Base-by-base conservation (phyloP, 108 stramenopile genomes). In the Nitzschia sp. region DNA sequence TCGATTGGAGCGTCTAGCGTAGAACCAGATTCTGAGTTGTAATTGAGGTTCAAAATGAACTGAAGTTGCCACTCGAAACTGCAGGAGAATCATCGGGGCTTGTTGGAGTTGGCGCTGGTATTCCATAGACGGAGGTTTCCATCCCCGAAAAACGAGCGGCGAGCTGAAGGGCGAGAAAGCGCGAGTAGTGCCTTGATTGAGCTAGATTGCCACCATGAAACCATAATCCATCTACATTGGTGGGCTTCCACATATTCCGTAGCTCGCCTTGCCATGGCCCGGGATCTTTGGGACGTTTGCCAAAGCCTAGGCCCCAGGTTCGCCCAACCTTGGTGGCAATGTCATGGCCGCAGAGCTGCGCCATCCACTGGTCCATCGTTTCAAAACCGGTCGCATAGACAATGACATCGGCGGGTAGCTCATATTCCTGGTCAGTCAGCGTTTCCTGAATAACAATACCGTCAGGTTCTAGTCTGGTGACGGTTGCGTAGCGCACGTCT, bases 371-470 rank as follows among this genome's bases (percentile, higher is more conserved):
- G 21, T 76, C 62, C 68, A 76, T 70, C 1, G 75, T 63, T 27
- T 57, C 75, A 64, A 64, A 76, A 2, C 75, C 75, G 2, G 75
- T 76, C 24, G 75, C 75, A 42, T 70, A 76, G 18, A 76, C 62
- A 36, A 76, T 61, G 9, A 76, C 53, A 55, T 76, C 75, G 17
- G 74, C 75, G 11, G 48, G 51, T 5, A 76, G 35, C 24, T 30
- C 25, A 0, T 64, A 51, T 63, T 64, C 75, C 15, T 46, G 8
- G 38, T 0, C 17, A n/a, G 51, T 29, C n/a, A 33, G 34, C 36
- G 49, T 69, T 54, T 74, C 36, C 6, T 15, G 38, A 29, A 75
- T 27, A 18, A 70, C 75, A 5, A 76, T 68, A 23, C 45, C 75
- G 28, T 75, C 67, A 3, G 36, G 15, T 35, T 66, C 72, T 0